Percentiles rank a stretch among this genome's conserved stretches.
Evolutionary conservation across 2,329 filamentous ascomycete species (phyloP).

Genomic region (Arachnomyces sp.): DNA sequence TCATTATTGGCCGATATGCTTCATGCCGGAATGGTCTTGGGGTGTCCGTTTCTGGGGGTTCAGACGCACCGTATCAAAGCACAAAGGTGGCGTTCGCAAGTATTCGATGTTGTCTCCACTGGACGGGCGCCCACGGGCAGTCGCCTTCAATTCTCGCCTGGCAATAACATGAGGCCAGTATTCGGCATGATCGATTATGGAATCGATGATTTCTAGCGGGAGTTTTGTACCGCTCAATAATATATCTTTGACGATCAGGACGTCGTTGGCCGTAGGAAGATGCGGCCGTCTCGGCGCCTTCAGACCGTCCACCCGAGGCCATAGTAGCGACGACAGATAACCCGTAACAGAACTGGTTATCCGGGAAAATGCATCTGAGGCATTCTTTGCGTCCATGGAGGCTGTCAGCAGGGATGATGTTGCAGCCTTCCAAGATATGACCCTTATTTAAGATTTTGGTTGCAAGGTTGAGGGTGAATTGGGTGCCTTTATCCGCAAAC

Average conservation of each 20-base stretch:
- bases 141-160: conserved; percentile 14
- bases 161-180: conserved; percentile 18
- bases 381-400: too few relatives aligned
- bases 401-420: too few relatives aligned
- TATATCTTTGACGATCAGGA: conserved; percentile 25
- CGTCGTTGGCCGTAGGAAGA: conserved; percentile 23
- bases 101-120: conserved; percentile 26
- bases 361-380: too few relatives aligned
- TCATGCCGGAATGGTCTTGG: too few relatives aligned
- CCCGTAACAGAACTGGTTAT: too few relatives aligned
- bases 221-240: conserved; percentile 21
- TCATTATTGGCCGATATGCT: too few relatives aligned
- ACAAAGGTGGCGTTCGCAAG: conserved; percentile 28
- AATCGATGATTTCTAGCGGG: conserved; percentile 31
- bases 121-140: conserved; percentile 15
- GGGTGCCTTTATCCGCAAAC: too few relatives aligned
- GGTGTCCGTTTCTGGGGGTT: not conserved
- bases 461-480: too few relatives aligned
- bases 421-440: too few relatives aligned
- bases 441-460: too few relatives aligned
- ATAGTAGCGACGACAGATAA: too few relatives aligned
- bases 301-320: too few relatives aligned
- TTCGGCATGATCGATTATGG: conserved; percentile 31
- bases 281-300: not conserved
- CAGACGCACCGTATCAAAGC: conserved; percentile 19